phyloP scores from a whole-genome alignment of 257 asterid genomes.

The Salvia splendens region DNA sequence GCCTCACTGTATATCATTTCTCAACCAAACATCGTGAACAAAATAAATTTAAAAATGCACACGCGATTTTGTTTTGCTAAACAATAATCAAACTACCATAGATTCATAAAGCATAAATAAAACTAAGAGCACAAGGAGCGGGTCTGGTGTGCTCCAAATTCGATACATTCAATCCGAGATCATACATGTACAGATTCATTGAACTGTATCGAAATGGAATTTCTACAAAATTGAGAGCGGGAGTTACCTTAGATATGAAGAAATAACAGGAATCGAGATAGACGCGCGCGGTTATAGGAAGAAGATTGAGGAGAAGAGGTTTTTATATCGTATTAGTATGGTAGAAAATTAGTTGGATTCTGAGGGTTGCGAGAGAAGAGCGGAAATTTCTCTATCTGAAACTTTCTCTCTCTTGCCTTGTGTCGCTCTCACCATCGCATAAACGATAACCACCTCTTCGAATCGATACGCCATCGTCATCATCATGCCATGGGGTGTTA shows the following conservation, averaged over 20 bases:
- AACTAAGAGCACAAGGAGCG: neutral
- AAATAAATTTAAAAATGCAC: neutral
- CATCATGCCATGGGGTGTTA: constrained; percentile 5
- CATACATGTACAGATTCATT: neutral
- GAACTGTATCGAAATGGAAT: constrained; percentile 1
- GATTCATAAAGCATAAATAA: neutral
- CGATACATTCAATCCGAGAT: neutral
- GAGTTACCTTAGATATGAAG: constrained; percentile 34
- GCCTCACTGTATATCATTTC: neutral
- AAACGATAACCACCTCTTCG: neutral
- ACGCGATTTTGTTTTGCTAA: neutral
- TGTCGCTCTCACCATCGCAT: constrained; percentile 14
- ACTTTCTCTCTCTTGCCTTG: constrained; percentile 2
- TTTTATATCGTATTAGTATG: neutral
- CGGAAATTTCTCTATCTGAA: constrained; percentile 23
- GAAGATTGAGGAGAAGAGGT: constrained; percentile 11
- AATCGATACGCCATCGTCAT: constrained; percentile 1
- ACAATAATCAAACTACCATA: neutral
- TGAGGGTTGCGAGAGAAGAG: constrained; percentile 37
- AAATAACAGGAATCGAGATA: constrained; percentile 21
- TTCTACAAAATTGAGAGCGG: neutral
- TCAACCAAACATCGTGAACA: neutral
- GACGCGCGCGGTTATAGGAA: constrained; percentile 22
- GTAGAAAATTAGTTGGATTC: constrained; percentile 15
- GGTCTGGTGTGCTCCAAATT: neutral